Evolutionary conservation across 1,139 yeast genomes (phyloP), one percentile per base, ranked within the genome.

Genomic region (Diutina scorzettiae): DNA sequence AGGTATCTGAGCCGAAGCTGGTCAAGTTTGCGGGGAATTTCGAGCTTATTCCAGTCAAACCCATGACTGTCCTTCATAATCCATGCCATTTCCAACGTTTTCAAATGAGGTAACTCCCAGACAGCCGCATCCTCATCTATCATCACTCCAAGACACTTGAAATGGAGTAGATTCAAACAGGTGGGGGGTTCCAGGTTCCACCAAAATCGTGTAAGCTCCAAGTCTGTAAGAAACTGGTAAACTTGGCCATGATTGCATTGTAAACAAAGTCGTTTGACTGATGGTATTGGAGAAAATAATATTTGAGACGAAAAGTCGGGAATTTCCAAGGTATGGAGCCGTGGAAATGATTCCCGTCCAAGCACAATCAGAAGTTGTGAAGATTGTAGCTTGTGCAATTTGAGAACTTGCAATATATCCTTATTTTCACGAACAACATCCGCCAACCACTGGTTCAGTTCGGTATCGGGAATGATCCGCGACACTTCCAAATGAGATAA

Each of bases 161-260:
- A 32, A 6, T 32, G 9, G 6, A 3, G 11, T 5, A 32, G 21
- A 32, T 32, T 20, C 5, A 11, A 17, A 20, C 37, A 32, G 6
- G 11, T 8, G 2, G 37, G 37, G 4, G 17, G 16, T 21, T 32
- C 37, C 24, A 19, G 37, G 20, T 32, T 32, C 37, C 37, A 32
- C 37, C 37, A 32, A 21, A 32, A 32, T 11, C 20, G 19, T 5
- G 37, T 19, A 3, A 32, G 17, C 14, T 32, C 37, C 25, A 32
- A 32, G 6, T 6, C 7, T 6, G 37, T 32, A 8, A 32, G 21
- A 11, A 19, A 19, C 3, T 32, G 11, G 24, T 17, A 32, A 14
- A 32, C 37, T 20, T 20, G 37, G n/a, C 37, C 37, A 20, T 32
- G 37, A 11, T 32, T 32, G 12, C 37, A 32, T 5, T 32, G 21